These are phyloP conservation scores for Ormosia emarginata DNA, from an alignment of 306 rosid genomes.

Conservation along the genomic window DNA sequence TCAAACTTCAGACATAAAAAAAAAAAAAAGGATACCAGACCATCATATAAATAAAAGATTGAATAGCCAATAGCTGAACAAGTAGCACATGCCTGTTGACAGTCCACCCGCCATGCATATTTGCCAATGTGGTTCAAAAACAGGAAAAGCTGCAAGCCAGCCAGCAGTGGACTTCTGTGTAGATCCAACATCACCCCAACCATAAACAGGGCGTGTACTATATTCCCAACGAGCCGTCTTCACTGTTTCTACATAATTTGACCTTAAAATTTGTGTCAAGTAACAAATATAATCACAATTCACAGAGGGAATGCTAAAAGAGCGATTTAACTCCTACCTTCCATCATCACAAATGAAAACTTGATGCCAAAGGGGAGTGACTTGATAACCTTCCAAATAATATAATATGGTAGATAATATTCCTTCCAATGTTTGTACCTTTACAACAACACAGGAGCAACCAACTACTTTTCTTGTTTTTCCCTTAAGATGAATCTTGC, in stretches of 20 bases:
- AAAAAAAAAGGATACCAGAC: background rate
- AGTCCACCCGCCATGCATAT: constrained; percentile 90
- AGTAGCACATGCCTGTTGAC: constrained; percentile 71
- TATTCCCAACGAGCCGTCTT: constrained; percentile 90
- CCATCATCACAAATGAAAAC: constrained; percentile 89
- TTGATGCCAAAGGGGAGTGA: constrained; percentile 90
- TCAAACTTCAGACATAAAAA: background rate
- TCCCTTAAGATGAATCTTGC: constrained; percentile 59
- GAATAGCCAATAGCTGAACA: constrained; percentile 12
- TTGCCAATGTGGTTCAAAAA: constrained; percentile 99
- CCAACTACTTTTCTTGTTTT: constrained; percentile 36
- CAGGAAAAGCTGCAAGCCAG: constrained; percentile 98
- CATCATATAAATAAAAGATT: background rate
- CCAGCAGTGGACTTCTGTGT: constrained; percentile 93
- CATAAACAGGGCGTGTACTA: constrained; percentile 81
- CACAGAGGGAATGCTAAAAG: constrained; percentile 1
- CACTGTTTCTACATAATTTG: constrained; percentile 75
- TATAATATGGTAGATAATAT: background rate
- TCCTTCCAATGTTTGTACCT: constrained; percentile 22
- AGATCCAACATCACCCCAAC: constrained; percentile 93
- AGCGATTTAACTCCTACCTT: constrained; percentile 35
- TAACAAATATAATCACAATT: background rate
- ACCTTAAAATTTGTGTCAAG: constrained; percentile 46
- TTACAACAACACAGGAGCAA: constrained; percentile 52
- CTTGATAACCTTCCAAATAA: constrained; percentile 49